Evolutionary conservation across 2,329 filamentous ascomycete species (phyloP).

Genomic region (Fusarium temperatum): DNA sequence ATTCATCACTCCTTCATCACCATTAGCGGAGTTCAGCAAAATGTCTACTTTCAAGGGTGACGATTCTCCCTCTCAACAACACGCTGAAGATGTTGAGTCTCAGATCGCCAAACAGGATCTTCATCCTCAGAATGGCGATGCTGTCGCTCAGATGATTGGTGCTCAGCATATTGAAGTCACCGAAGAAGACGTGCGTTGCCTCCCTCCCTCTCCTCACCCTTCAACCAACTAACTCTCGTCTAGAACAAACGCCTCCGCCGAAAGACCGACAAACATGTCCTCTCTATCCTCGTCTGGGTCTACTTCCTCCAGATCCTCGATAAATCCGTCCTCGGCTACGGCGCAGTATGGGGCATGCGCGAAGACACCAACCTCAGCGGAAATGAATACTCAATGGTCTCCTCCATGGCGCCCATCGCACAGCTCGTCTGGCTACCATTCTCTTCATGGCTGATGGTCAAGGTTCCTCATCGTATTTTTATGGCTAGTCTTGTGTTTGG

Average conservation of each 20-base stretch:
- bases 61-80: not conserved
- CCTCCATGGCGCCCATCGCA: conserved; percentile 66
- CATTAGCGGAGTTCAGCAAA: not conserved
- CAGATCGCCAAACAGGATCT: not conserved
- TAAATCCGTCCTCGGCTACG: conserved; percentile 66
- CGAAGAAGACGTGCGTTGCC: conserved; percentile 20
- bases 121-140: not conserved
- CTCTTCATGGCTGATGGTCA: conserved; percentile 67
- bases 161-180: conserved; percentile 25
- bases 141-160: conserved; percentile 25
- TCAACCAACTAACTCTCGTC: not conserved
- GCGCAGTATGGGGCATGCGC: conserved; percentile 64
- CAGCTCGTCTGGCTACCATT: conserved; percentile 70
- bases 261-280: conserved; percentile 69
- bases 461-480: conserved; percentile 66
- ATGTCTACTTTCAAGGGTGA: conserved; percentile 12
- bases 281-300: conserved; percentile 65
- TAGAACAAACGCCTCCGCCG: conserved; percentile 58
- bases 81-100: conserved; percentile 16
- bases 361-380: conserved; percentile 60
- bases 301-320: conserved; percentile 69
- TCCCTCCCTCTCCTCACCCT: fast-evolving
- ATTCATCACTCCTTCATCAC: not conserved
- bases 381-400: conserved; percentile 65
- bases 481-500: conserved; percentile 60